Base-by-base conservation (phyloP, 108 stramenopile genomes). In the Ochromonas danica region DNA sequence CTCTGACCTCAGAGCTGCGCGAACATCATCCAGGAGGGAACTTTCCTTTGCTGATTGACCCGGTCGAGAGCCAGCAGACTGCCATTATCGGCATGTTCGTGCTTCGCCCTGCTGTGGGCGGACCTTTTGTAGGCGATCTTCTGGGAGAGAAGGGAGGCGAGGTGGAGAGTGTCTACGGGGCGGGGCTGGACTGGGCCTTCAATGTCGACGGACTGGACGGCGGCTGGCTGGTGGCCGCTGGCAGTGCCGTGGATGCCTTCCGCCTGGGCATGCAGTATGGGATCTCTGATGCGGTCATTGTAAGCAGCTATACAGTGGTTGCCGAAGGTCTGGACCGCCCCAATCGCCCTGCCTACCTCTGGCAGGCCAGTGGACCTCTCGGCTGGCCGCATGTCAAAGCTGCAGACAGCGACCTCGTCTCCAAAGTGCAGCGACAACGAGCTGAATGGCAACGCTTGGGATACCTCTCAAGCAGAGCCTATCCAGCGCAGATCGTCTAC, bases 71-170 rank as follows among this genome's bases (percentile, higher is more conserved):
- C 3, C 6, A 67, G 35, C 3, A 33, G 17, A 25, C 63, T 36
- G 31, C 10, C 31, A 67, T 67, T 67, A 36, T 67, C 6, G 63
- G 63, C 10, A 67, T 67, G 63, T 67, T 67, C 25, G 63, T 67
- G 17, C 6, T 67, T 28, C 17, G 63, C 17, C 63, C 63, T 28
- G 63, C 17, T 28, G 51, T 17, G 17, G 31, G 10, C 6, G 33
- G 10, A 10, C 33, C 63, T 10, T 67, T 31, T 33, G 6, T 36
- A 14, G 63, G 35, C 27, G 10, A 28, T 67, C 63, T 67, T 36
- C 30, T 67, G 3, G 63, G 25, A 35, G 17, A 10, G 6, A 25
- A 67, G 3, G 63, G 63, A 22, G 25, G 35, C 10, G 10, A 28
- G 17, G 6, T 25, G 25, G 35, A 28, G 30, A 36, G 33, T 67